Conservation (phyloP, 2,329 filamentous ascomycete species). For the Verticillium nonalfalfae region DNA sequence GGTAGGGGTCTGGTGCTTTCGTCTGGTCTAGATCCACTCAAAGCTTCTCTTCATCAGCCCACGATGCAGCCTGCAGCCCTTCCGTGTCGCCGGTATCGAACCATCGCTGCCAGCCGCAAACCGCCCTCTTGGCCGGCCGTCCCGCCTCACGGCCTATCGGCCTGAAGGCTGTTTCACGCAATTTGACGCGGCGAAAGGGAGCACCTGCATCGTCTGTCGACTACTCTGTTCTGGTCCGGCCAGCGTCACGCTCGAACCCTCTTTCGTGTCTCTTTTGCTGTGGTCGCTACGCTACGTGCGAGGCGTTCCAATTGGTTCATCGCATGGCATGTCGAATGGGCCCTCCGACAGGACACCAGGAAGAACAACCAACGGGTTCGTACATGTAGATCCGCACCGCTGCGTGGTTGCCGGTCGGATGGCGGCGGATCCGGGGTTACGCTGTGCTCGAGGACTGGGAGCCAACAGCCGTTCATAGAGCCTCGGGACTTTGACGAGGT, state of each 20-base stretch:
- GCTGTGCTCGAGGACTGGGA: not conserved
- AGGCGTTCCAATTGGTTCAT: too few species aligned
- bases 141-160: slow-evolving; percentile 2
- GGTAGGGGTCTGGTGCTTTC: not conserved
- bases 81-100: slow-evolving; percentile 1
- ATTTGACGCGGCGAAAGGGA: slow-evolving; percentile 6
- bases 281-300: too few species aligned
- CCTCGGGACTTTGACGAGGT: not conserved
- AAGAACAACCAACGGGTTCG: not conserved
- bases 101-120: slow-evolving; percentile 2
- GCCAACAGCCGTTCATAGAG: not conserved
- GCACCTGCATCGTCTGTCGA: not conserved
- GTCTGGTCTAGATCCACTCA: not conserved
- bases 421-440: not conserved
- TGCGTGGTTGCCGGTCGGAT: not conserved
- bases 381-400: not conserved
- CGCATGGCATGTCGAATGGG: too few species aligned
- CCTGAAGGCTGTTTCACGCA: slow-evolving; percentile 10
- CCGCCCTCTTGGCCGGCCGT: slow-evolving; percentile 10
- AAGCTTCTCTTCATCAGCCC: not conserved
- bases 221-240: not conserved
- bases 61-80: not conserved
- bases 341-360: not conserved
- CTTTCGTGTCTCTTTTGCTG: too few species aligned
- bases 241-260: not conserved